Percentiles rank a stretch among this genome's conserved stretches.
Evolutionary conservation across 306 rosid species (phyloP).

Genomic region (Cucurbita pepo): DNA sequence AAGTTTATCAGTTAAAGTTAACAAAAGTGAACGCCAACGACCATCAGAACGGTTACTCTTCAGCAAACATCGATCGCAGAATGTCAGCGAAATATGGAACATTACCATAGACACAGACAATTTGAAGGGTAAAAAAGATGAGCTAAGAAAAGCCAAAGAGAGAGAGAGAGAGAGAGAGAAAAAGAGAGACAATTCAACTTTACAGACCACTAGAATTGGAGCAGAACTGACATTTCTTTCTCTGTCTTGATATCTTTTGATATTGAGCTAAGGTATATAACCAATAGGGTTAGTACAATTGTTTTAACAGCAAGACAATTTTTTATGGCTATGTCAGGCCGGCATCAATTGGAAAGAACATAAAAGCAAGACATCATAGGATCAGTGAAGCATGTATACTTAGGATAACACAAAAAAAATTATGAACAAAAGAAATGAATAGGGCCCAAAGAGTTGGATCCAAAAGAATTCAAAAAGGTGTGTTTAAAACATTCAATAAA

Average conservation of each 20-base stretch:
- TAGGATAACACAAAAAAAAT: neutral
- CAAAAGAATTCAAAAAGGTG: conserved; percentile 10
- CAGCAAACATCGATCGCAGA: neutral
- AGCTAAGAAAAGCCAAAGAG: neutral
- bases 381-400: neutral
- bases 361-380: conserved; percentile 4
- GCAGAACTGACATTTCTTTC: conserved; percentile 7
- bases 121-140: neutral
- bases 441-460: conserved; percentile 18
- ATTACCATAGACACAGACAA: neutral
- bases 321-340: neutral
- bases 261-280: conserved; percentile 2
- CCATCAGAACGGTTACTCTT: neutral
- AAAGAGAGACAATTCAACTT: neutral
- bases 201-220: conserved; percentile 7
- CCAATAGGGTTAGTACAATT: neutral
- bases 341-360: neutral
- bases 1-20: neutral
- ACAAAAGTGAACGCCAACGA: neutral
- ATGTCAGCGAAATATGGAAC: neutral
- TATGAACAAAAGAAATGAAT: conserved; percentile 1
- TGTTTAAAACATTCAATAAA: conserved; percentile 8
- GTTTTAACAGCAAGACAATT: conserved; percentile 5
- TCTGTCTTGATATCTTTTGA: conserved; percentile 2
- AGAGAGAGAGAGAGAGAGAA: neutral